Percentiles rank a stretch among this genome's conserved stretches.
Evolutionary conservation across 176 grass and related monocot genomes (phyloP).

Genomic region (Elaeis guineensis): DNA sequence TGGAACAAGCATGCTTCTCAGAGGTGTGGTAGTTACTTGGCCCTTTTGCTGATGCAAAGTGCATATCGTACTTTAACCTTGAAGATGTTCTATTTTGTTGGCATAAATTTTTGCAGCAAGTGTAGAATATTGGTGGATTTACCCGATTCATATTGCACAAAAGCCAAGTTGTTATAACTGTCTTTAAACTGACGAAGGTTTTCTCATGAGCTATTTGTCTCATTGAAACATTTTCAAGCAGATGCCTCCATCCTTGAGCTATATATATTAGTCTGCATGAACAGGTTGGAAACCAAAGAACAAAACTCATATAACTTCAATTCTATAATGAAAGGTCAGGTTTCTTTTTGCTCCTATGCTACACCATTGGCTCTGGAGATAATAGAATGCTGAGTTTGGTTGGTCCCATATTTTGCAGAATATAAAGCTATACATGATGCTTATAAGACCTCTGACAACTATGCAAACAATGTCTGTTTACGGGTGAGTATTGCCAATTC

Average conservation of each 20-base stretch:
- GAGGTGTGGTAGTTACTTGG: too few species aligned
- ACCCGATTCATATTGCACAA: too few species aligned
- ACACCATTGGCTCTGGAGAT: conserved; percentile 6
- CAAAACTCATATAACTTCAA: conserved; percentile 80
- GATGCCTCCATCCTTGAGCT: conserved; percentile 83
- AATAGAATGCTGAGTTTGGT: conserved; percentile 14
- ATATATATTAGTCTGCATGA: conserved; percentile 93
- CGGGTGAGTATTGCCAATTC: conserved; percentile 33
- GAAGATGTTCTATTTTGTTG: too few species aligned
- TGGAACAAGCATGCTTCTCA: too few species aligned
- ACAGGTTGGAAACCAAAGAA: conserved; percentile 82
- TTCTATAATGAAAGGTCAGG: conserved; percentile 81
- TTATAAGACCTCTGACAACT: conserved; percentile 92
- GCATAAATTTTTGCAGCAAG: too few species aligned
- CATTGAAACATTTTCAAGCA: conserved; percentile 33
- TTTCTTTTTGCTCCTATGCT: conserved; percentile 2
- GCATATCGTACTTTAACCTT: too few species aligned
- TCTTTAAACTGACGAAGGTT: too few species aligned
- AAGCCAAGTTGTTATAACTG: too few species aligned
- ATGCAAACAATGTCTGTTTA: conserved; percentile 53
- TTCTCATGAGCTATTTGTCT: too few species aligned
- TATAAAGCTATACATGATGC: conserved; percentile 88
- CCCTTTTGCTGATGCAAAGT: too few species aligned
- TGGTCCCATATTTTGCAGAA: conserved; percentile 39
- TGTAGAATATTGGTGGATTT: too few species aligned